A percentile compares a stretch with the other conserved stretches of the same genome.
These are phyloP conservation scores for Lasiosphaeria miniovina DNA, from an alignment of 495 filamentous ascomycete species.

Conservation along the genomic window DNA sequence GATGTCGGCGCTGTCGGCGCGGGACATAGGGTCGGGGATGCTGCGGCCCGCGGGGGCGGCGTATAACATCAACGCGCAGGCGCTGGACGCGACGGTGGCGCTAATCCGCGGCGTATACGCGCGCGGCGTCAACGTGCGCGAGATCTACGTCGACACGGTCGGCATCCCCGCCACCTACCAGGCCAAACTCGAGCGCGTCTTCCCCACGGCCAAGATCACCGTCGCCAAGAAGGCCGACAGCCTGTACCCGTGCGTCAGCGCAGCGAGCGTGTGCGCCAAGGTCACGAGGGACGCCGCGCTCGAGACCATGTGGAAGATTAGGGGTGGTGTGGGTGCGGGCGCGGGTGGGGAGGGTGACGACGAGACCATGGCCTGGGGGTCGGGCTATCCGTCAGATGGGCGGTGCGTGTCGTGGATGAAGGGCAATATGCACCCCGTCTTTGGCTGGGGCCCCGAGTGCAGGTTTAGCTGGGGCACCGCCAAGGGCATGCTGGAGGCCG, in stretches of 20 bases:
- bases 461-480: conserved; percentile 94
- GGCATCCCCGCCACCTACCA: conserved; percentile 81
- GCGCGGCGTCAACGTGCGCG: conserved; percentile 70
- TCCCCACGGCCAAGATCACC: conserved; percentile 75
- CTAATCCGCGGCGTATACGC: conserved; percentile 75
- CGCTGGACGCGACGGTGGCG: conserved; percentile 89
- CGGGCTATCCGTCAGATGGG: conserved; percentile 88
- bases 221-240: conserved; percentile 96
- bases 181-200: conserved; percentile 74
- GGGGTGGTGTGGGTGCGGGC: conserved; percentile 11
- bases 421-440: conserved; percentile 83
- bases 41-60: conserved; percentile 56
- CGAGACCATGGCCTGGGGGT: conserved; percentile 63
- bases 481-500: conserved; percentile 83
- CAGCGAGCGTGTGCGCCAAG: conserved; percentile 91
- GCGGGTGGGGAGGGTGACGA: conserved; percentile 21
- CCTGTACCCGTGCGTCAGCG: conserved; percentile 88
- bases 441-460: conserved; percentile 88
- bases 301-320: conserved; percentile 51
- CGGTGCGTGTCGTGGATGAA: conserved; percentile 78
- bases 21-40: conserved; percentile 80
- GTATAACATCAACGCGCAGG: conserved; percentile 98
- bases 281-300: conserved; percentile 89
- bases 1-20: conserved; percentile 73
- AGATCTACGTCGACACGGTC: conserved; percentile 96